phyloP scores from a whole-genome alignment of 306 rosid species.

The Vigna mungo region DNA sequence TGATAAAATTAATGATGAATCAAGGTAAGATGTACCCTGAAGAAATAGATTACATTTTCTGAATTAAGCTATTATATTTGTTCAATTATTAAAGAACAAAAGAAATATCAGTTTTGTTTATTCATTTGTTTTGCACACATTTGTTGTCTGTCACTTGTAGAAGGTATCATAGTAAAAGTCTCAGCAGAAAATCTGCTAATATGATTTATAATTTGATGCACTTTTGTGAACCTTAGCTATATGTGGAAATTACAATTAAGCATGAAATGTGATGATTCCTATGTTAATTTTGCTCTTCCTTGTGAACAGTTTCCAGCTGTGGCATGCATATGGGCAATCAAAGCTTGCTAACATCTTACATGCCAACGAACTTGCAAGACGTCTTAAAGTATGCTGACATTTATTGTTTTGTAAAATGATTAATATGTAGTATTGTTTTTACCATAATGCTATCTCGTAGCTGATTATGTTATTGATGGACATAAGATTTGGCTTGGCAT shows the following conservation, averaged over 20 bases:
- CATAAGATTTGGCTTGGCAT: background rate
- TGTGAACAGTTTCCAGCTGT: constrained; percentile 58
- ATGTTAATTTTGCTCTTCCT: constrained; percentile 1
- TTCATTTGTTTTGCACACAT: background rate
- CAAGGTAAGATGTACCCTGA: constrained; percentile 57
- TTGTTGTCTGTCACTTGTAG: no score
- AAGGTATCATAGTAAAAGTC: no score
- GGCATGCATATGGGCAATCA: constrained; percentile 83
- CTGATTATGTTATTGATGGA: background rate
- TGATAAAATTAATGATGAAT: constrained; percentile 66
- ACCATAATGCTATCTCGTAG: background rate
- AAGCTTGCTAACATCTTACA: constrained; percentile 89
- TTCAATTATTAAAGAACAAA: background rate
- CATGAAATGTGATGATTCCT: no score
- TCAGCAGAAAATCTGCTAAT: no score
- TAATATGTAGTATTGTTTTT: background rate
- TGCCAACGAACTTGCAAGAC: constrained; percentile 76
- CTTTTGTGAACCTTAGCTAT: no score
- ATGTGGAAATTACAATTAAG: background rate
- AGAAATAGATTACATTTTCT: background rate
- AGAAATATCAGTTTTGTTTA: background rate
- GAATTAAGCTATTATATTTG: background rate
- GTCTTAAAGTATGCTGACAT: constrained; percentile 59
- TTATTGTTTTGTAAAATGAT: background rate
- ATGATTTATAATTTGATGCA: no score